A percentile compares a stretch with the other conserved stretches of the same genome.
These are phyloP conservation scores for Camellia lanceoleosa DNA, from an alignment of 148 eudicot genomes.

Conservation along the genomic window DNA sequence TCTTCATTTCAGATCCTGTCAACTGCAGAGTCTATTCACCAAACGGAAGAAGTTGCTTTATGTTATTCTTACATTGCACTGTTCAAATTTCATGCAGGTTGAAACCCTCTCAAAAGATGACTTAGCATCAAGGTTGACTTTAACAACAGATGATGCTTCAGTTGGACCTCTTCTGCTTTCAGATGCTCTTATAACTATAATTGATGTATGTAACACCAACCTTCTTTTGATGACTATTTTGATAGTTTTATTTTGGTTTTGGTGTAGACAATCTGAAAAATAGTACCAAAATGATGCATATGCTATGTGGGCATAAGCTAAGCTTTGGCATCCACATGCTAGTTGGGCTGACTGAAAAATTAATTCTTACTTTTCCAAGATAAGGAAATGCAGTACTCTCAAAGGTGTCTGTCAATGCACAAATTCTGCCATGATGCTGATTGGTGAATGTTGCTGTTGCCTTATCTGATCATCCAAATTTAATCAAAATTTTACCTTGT, in stretches of 20 bases:
- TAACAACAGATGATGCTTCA: constrained; percentile 66
- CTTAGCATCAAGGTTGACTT: constrained; percentile 81
- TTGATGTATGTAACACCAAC: constrained; percentile 63
- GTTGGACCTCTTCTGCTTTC: constrained; percentile 75
- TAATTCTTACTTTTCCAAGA: not conserved
- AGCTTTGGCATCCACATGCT: not conserved
- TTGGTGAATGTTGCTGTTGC: not conserved
- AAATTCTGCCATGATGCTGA: not conserved
- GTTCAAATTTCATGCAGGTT: constrained; percentile 51
- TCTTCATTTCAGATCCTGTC: not conserved
- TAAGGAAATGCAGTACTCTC: not conserved
- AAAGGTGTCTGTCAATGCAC: not conserved
- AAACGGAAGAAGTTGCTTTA: not conserved
- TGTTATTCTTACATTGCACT: not conserved
- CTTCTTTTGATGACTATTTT: not conserved
- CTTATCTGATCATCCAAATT: not conserved
- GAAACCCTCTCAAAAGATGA: constrained; percentile 81
- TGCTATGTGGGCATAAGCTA: not conserved
- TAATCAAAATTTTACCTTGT: not conserved
- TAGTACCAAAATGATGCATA: not conserved
- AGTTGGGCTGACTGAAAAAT: not conserved
- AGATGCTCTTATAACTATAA: constrained; percentile 70
- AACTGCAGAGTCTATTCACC: not conserved
- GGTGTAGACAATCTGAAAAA: not conserved
- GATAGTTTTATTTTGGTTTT: not conserved